phyloP scores from a whole-genome alignment of 768 basidiomycete genomes.

The Tephrocybe rancida region DNA sequence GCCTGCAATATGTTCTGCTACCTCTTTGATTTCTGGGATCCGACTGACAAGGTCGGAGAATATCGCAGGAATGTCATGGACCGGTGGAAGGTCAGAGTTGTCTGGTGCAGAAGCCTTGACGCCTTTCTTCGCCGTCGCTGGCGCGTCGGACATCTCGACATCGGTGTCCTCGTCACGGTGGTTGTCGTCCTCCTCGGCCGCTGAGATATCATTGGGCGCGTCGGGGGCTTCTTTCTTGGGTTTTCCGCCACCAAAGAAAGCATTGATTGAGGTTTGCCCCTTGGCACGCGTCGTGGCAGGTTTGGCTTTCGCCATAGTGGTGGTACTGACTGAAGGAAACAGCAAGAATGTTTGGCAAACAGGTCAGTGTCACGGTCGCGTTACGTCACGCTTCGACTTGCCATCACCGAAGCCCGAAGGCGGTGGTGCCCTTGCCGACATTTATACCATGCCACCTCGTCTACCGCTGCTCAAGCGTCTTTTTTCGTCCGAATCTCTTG shows the following conservation, averaged over 20 bases:
- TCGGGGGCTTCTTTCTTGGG: slow-evolving; percentile 34
- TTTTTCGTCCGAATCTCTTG: slow-evolving; percentile 39
- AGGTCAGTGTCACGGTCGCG: slow-evolving; percentile 22
- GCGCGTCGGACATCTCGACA: slow-evolving; percentile 34
- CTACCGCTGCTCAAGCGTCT: slow-evolving; percentile 20
- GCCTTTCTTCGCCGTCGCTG: slow-evolving; percentile 30
- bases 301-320: slow-evolving; percentile 52
- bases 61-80: slow-evolving; percentile 69
- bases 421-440: no score
- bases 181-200: slow-evolving; percentile 33
- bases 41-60: slow-evolving; percentile 74
- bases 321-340: slow-evolving; percentile 13
- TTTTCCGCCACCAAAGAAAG: slow-evolving; percentile 52
- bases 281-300: slow-evolving; percentile 36
- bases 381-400: slow-evolving; percentile 20
- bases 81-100: slow-evolving; percentile 73
- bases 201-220: slow-evolving; percentile 28
- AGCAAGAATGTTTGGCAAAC: not conserved
- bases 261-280: slow-evolving; percentile 54
- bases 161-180: slow-evolving; percentile 32
- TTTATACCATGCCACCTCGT: slow-evolving; percentile 6
- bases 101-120: slow-evolving; percentile 51
- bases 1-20: slow-evolving; percentile 69
- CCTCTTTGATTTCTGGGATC: slow-evolving; percentile 64
- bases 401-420: no score